These are phyloP conservation scores for Fraxinus excelsior DNA, from an alignment of 257 asterid species.

Conservation along the genomic window DNA sequence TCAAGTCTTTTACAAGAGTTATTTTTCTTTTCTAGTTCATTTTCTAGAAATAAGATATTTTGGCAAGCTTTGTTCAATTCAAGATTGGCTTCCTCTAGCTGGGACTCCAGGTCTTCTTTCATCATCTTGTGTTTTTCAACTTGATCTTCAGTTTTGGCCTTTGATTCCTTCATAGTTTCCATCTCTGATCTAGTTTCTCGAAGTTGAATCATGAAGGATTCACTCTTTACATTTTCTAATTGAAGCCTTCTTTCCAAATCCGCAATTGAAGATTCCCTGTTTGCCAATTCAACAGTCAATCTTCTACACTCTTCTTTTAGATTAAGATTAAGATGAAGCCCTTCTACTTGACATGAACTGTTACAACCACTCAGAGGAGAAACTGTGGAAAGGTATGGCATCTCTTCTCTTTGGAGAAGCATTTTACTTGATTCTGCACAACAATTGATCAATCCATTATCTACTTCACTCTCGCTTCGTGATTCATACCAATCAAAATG, in stretches of 20 bases:
- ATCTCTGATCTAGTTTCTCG: constrained; percentile 47
- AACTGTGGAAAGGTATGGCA: constrained; percentile 24
- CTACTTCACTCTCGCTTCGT: constrained; percentile 63
- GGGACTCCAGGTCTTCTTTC: constrained; percentile 47
- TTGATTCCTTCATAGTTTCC: constrained; percentile 35
- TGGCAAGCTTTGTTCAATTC: constrained; percentile 43
- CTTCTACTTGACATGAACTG: constrained; percentile 32
- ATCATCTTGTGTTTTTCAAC: constrained; percentile 33
- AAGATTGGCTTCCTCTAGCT: constrained; percentile 35
- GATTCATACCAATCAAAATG: constrained; percentile 70
- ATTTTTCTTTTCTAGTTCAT: constrained; percentile 35
- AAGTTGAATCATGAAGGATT: constrained; percentile 43
- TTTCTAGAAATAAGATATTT: constrained; percentile 38
- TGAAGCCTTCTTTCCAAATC: constrained; percentile 42
- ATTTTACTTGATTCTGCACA: constrained; percentile 38
- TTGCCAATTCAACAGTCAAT: constrained; percentile 33
- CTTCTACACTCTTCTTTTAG: constrained; percentile 32
- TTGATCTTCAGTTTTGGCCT: constrained; percentile 37
- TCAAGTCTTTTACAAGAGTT: constrained; percentile 31
- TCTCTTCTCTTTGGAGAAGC: constrained; percentile 21
- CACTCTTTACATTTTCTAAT: constrained; percentile 39
- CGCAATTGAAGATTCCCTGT: constrained; percentile 29
- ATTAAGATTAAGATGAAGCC: constrained; percentile 25
- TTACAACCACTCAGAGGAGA: constrained; percentile 27
- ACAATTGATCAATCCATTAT: constrained; percentile 42